A percentile compares a stretch with the other conserved stretches of the same genome.
These are phyloP conservation scores for Pseudogymnoascus sp. DNA, from an alignment of 2,329 filamentous ascomycete genomes.

Conservation along the genomic window DNA sequence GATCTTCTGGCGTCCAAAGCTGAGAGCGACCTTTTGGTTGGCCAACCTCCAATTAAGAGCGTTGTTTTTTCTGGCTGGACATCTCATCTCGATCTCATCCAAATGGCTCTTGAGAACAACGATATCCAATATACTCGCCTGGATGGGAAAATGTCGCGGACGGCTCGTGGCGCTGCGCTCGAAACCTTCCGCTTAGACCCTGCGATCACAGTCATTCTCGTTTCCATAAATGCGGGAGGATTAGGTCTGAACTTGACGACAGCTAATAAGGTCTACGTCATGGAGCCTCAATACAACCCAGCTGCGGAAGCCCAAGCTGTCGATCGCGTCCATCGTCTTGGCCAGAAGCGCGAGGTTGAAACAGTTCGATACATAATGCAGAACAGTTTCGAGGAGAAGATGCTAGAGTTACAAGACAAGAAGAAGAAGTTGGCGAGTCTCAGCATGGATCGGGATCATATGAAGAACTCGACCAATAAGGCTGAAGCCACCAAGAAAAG, in stretches of 20 bases:
- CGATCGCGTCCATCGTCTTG: constrained; percentile 84
- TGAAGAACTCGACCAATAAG: constrained; percentile 22
- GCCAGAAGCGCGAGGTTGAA: constrained; percentile 82
- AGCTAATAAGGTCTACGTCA: constrained; percentile 83
- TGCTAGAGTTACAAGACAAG: constrained; percentile 81
- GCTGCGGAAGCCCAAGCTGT: constrained; percentile 91
- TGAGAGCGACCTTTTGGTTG: constrained; percentile 53
- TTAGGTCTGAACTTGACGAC: constrained; percentile 85
- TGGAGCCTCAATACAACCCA: constrained; percentile 98
- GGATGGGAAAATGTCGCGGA: constrained; percentile 80
- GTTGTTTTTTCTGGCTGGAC: constrained; percentile 98
- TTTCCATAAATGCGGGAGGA: constrained; percentile 87
- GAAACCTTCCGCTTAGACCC: constrained; percentile 68
- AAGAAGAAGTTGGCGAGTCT: constrained; percentile 87
- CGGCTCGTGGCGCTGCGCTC: constrained; percentile 67
- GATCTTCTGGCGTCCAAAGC: constrained; percentile 60
- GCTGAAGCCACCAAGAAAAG: constrained; percentile 29
- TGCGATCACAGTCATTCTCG: constrained; percentile 70
- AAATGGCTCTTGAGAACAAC: constrained; percentile 64
- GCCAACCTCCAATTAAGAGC: constrained; percentile 75
- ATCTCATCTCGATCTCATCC: constrained; percentile 84
- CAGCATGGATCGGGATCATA: constrained; percentile 59
- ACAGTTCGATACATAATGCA: constrained; percentile 87
- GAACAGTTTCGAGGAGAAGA: constrained; percentile 88
- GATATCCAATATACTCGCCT: constrained; percentile 70